These are phyloP conservation scores for Umbellularia californica DNA, from an alignment of 164 flowering plant species.

Conservation along the genomic window DNA sequence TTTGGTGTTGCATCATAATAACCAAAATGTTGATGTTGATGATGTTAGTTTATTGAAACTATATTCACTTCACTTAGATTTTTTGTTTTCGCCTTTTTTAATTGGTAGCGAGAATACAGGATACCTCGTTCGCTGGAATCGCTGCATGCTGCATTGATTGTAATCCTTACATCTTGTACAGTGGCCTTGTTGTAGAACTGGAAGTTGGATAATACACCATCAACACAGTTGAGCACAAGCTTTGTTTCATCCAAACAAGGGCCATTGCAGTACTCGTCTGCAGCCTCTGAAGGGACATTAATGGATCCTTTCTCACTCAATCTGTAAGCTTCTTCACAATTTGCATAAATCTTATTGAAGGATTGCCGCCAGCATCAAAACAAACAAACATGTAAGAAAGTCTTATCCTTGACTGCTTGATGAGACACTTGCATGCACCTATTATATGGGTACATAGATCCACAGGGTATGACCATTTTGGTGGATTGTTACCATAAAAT, in stretches of 20 bases:
- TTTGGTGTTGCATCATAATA: no score
- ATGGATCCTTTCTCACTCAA: slow-evolving; percentile 50
- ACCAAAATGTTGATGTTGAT: no score
- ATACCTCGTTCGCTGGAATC: slow-evolving; percentile 54
- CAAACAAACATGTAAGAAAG: neutral
- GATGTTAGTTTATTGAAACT: no score
- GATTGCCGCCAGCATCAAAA: neutral
- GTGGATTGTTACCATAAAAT: no score
- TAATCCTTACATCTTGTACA: slow-evolving; percentile 41
- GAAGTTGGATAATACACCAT: slow-evolving; percentile 40
- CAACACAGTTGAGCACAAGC: slow-evolving; percentile 64
- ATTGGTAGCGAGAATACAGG: neutral
- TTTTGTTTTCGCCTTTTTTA: no score
- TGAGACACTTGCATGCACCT: no score
- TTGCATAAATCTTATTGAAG: slow-evolving; percentile 51
- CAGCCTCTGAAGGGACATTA: slow-evolving; percentile 45
- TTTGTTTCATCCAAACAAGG: slow-evolving; percentile 77
- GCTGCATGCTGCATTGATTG: slow-evolving; percentile 66
- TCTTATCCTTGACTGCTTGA: neutral
- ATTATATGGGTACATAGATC: no score
- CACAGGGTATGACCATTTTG: no score
- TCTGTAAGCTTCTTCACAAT: slow-evolving; percentile 68
- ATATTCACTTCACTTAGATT: no score
- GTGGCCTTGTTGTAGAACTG: slow-evolving; percentile 68
- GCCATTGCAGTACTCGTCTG: slow-evolving; percentile 64